A percentile compares a stretch with the other conserved stretches of the same genome.
Evolutionary conservation across 352 stramenopile species (phyloP).

Genomic region (Pythium periplocum): DNA sequence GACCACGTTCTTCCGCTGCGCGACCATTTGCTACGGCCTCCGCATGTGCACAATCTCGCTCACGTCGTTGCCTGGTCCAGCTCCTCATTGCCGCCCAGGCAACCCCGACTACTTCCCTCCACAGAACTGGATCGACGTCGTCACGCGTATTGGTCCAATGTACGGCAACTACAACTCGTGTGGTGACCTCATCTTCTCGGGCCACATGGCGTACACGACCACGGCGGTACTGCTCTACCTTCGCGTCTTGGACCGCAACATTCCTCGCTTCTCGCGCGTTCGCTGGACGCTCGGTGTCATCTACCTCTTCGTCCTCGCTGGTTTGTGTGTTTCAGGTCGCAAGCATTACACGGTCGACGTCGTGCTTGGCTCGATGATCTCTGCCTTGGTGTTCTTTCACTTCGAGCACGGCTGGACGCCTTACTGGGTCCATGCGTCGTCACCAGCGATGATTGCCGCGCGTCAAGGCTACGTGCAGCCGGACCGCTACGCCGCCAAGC

Average conservation of each 20-base stretch:
- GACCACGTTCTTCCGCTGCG: slow-evolving; percentile 35
- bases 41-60: slow-evolving; percentile 33
- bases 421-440: slow-evolving; percentile 5
- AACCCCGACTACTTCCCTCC: slow-evolving; percentile 28
- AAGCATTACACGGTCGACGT: slow-evolving; percentile 47
- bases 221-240: slow-evolving; percentile 34
- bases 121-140: slow-evolving; percentile 34
- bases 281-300: slow-evolving; percentile 21
- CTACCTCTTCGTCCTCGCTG: slow-evolving; percentile 27
- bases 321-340: slow-evolving; percentile 27
- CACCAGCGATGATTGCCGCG: not conserved
- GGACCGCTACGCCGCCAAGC: slow-evolving; percentile 8
- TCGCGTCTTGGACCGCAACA: slow-evolving; percentile 27
- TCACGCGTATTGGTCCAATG: slow-evolving; percentile 32
- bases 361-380: slow-evolving; percentile 31
- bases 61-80: slow-evolving; percentile 39
- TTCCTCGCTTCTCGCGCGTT: slow-evolving; percentile 15
- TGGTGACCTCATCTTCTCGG: slow-evolving; percentile 47
- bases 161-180: slow-evolving; percentile 41
- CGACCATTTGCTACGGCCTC: slow-evolving; percentile 34
- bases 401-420: slow-evolving; percentile 37
- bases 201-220: slow-evolving; percentile 42
- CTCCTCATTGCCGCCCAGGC: slow-evolving; percentile 29
- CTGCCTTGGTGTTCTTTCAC: slow-evolving; percentile 35
- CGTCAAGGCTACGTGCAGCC: not conserved